phyloP scores from a whole-genome alignment of 805 yeast genomes.

The Metschnikowia shivogae region DNA sequence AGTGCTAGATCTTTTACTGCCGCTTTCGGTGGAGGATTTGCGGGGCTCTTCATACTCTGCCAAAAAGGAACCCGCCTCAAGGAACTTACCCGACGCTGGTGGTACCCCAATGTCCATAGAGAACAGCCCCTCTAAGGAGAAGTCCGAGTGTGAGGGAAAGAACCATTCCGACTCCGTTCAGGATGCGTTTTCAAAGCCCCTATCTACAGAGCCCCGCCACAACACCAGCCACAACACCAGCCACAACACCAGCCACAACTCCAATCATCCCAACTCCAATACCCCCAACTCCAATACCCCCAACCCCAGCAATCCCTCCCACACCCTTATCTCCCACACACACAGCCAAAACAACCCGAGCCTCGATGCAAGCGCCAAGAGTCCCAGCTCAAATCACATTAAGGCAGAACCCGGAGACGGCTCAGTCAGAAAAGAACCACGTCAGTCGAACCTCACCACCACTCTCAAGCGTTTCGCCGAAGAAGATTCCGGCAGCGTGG shows the following conservation, averaged over 20 bases:
- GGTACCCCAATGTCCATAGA: constrained; percentile 33
- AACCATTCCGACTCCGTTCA: background rate
- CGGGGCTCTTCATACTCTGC: constrained; percentile 19
- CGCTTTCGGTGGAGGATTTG: constrained; percentile 36
- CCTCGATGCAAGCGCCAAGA: background rate
- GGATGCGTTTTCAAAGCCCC: background rate
- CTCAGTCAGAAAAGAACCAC: background rate
- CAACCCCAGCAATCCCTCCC: background rate
- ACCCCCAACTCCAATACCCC: background rate
- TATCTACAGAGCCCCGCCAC: too few species aligned
- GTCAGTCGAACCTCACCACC: constrained; percentile 15
- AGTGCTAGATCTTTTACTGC: constrained; percentile 37
- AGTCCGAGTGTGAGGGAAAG: background rate
- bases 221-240: too few species aligned
- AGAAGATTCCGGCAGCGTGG: background rate
- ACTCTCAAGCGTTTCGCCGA: constrained; percentile 8
- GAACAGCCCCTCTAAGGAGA: constrained; percentile 14
- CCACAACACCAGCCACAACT: too few species aligned
- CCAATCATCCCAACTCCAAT: too few species aligned
- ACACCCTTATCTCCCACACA: background rate
- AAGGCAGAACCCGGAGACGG: background rate
- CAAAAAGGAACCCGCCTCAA: constrained; percentile 5
- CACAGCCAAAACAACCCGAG: background rate
- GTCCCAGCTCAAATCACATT: background rate
- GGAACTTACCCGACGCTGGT: constrained; percentile 4